A percentile compares a stretch with the other conserved stretches of the same genome.
Conservation (phyloP, 2,329 filamentous ascomycete genomes). For the Pseudogymnoascus sp. region DNA sequence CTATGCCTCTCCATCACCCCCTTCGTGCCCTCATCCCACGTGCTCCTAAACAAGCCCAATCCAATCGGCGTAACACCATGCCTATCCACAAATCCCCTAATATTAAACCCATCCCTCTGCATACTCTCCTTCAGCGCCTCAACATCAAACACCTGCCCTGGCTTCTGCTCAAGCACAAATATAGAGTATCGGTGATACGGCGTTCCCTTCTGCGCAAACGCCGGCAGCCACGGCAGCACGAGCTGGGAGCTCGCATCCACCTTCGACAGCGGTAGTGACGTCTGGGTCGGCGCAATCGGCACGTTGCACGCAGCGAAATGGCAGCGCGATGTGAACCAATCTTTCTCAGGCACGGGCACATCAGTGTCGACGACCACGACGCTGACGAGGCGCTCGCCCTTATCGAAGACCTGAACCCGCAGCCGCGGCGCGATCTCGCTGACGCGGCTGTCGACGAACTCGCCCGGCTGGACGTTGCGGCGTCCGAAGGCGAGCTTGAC, state of each 20-base stretch:
- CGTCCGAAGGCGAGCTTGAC: conserved; percentile 74
- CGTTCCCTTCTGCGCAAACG: conserved; percentile 79
- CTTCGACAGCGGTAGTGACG: conserved; percentile 55
- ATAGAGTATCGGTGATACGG: conserved; percentile 85
- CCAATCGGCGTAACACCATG: conserved; percentile 66
- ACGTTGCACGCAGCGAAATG: conserved; percentile 80
- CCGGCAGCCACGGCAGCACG: conserved; percentile 71
- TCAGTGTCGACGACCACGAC: conserved; percentile 84
- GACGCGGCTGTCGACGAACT: conserved; percentile 64
- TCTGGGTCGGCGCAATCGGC: conserved; percentile 49
- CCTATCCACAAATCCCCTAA: conserved; percentile 66
- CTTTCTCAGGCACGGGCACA: conserved; percentile 67
- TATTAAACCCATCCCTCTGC: conserved; percentile 58
- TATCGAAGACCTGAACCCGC: conserved; percentile 76
- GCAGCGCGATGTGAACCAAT: conserved; percentile 71
- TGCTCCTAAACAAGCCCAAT: conserved; percentile 76
- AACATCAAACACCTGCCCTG: conserved; percentile 50
- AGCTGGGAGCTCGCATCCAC: conserved; percentile 56
- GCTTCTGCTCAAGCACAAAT: conserved; percentile 72
- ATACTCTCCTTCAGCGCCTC: conserved; percentile 46
- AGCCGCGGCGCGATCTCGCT: conserved; percentile 69
- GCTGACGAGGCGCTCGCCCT: conserved; percentile 71
- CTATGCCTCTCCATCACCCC: conserved; percentile 75
- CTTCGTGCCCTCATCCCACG: conserved; percentile 85
- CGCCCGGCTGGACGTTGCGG: conserved; percentile 63